A percentile compares a stretch with the other conserved stretches of the same genome.
Evolutionary conservation across 2,329 filamentous ascomycete genomes (phyloP).

Genomic region (Curvularia hawaiiensis): DNA sequence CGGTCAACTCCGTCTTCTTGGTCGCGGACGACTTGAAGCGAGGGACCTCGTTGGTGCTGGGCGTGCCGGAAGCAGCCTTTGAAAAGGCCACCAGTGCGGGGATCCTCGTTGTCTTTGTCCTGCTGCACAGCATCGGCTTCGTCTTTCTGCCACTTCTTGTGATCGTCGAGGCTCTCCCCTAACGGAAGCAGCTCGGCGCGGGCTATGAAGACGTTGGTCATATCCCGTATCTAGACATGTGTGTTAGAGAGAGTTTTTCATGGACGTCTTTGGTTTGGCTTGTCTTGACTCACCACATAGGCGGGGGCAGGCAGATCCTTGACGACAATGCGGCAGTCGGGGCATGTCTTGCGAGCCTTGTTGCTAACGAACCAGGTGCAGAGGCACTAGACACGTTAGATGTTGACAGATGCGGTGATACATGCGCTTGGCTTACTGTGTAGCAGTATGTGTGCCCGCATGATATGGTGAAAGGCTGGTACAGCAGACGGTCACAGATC

Average conservation of each 20-base stretch:
- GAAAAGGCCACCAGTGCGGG: conserved; percentile 63
- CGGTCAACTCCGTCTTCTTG: conserved; percentile 64
- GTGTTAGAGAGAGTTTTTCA: conserved; percentile 7
- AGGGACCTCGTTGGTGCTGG: conserved; percentile 25
- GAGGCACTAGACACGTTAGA: conserved; percentile 56
- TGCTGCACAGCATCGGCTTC: conserved; percentile 64
- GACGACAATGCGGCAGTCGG: conserved; percentile 67
- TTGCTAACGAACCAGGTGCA: conserved; percentile 61
- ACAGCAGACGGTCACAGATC: conserved; percentile 70
- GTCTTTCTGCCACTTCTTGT: conserved; percentile 61
- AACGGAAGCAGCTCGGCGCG: conserved; percentile 65
- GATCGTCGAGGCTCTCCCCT: conserved; percentile 67
- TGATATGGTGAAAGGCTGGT: conserved; percentile 70
- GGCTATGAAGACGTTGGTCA: conserved; percentile 66
- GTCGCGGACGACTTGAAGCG: conserved; percentile 57
- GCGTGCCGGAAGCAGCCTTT: conserved; percentile 61
- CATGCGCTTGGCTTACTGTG: conserved; percentile 52
- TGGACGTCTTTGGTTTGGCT: not conserved
- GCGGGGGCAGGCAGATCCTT: conserved; percentile 66
- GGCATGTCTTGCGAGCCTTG: conserved; percentile 67
- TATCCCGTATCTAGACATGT: conserved; percentile 62
- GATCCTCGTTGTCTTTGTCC: conserved; percentile 61
- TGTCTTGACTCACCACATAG: conserved; percentile 60
- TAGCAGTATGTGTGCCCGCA: conserved; percentile 78
- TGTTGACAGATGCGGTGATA: conserved; percentile 14